phyloP scores from a whole-genome alignment of 139 green algal species.

The Chlorella sp. region DNA sequence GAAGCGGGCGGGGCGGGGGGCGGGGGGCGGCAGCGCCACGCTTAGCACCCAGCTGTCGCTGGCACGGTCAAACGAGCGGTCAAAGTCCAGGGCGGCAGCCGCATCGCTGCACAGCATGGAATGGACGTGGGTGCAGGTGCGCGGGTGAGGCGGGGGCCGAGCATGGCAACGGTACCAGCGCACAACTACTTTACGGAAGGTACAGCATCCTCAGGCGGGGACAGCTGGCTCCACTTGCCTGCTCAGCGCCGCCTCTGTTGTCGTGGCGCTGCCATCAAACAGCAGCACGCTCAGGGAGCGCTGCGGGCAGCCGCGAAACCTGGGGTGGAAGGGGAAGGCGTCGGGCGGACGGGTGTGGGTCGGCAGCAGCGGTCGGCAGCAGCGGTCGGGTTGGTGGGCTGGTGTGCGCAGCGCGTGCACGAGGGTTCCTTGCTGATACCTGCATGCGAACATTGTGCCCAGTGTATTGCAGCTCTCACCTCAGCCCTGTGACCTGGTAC shows the following conservation, averaged over 20 bases:
- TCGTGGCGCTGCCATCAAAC: not conserved
- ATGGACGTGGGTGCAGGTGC: too few species aligned
- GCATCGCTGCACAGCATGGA: not conserved
- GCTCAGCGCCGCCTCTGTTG: not conserved
- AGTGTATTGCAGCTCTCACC: not conserved
- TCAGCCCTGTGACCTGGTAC: not conserved
- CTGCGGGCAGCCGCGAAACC: slow-evolving; percentile 10
- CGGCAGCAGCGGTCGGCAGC: not conserved
- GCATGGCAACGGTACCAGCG: not conserved
- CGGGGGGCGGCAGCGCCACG: not conserved
- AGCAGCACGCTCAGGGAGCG: not conserved
- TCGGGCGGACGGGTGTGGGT: not conserved
- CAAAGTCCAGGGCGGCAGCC: not conserved
- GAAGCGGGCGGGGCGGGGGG: not conserved
- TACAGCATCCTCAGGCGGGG: not conserved
- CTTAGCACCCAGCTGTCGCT: slow-evolving; percentile 6
- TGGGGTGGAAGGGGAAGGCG: not conserved
- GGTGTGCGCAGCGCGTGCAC: not conserved
- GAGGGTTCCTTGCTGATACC: not conserved
- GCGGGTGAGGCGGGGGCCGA: too few species aligned
- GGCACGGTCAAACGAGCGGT: not conserved
- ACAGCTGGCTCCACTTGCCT: not conserved
- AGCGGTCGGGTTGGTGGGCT: not conserved
- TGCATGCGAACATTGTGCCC: not conserved
- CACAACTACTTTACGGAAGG: not conserved